phyloP scores from a whole-genome alignment of 2,329 filamentous ascomycete genomes.

The Trichoderma sp. region DNA sequence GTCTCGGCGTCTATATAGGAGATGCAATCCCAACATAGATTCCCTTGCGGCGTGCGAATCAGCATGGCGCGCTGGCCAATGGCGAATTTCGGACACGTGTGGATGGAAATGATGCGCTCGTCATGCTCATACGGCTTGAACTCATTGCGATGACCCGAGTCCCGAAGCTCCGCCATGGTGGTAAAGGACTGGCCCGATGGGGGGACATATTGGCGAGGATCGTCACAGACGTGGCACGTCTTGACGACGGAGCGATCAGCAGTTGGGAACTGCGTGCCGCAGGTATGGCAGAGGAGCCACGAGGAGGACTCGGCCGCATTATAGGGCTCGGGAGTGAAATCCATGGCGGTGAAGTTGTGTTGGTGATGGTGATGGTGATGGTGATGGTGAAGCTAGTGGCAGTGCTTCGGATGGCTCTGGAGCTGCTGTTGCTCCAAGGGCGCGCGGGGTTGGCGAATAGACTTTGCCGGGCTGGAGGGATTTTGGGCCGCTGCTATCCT shows the following conservation, averaged over 20 bases:
- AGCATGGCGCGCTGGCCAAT: constrained; percentile 77
- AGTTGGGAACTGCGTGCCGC: constrained; percentile 64
- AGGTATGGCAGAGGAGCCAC: constrained; percentile 64
- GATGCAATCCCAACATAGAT: constrained; percentile 79
- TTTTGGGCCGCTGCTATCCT: neutral
- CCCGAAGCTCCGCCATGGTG: constrained; percentile 47
- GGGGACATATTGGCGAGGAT: constrained; percentile 71
- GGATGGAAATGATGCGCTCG: constrained; percentile 48
- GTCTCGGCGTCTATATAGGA: constrained; percentile 69
- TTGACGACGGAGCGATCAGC: constrained; percentile 49
- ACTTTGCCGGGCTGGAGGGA: neutral
- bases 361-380: neutral
- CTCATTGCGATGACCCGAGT: constrained; percentile 51
- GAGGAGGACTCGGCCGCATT: constrained; percentile 4
- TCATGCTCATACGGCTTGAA: constrained; percentile 53
- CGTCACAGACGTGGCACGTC: constrained; percentile 72
- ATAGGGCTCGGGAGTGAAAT: constrained; percentile 24
- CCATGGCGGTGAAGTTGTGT: constrained; percentile 19
- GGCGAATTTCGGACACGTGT: constrained; percentile 60
- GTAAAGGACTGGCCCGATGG: constrained; percentile 61
- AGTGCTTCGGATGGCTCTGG: neutral
- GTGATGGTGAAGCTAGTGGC: neutral
- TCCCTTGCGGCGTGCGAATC: constrained; percentile 64
- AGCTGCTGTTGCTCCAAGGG: neutral
- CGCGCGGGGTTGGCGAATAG: constrained; percentile 21